phyloP scores from a whole-genome alignment of 768 basidiomycete species.

The Daedaleopsis nitida region DNA sequence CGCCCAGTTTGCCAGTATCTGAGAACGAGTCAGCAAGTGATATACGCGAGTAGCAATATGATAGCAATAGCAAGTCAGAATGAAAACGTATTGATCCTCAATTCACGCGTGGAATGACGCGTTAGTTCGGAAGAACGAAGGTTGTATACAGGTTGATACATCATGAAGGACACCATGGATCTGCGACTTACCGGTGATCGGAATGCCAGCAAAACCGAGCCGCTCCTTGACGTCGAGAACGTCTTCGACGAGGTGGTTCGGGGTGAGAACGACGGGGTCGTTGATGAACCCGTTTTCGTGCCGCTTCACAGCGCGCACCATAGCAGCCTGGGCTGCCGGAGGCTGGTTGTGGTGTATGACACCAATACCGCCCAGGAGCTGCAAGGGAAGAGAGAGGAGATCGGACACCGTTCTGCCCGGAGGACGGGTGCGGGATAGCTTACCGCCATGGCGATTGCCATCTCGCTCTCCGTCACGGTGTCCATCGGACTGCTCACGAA shows the following conservation, averaged over 20 bases:
- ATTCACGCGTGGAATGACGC: slow-evolving; percentile 63
- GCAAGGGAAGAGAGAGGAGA: slow-evolving; percentile 11
- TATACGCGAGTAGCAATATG: slow-evolving; percentile 31
- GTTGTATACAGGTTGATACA: slow-evolving; percentile 45
- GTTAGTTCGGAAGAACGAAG: slow-evolving; percentile 91
- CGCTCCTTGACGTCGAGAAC: slow-evolving; percentile 91
- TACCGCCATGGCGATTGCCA: slow-evolving; percentile 93
- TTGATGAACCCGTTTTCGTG: slow-evolving; percentile 99
- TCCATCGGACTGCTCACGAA: slow-evolving; percentile 99
- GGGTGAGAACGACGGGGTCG: slow-evolving; percentile 88
- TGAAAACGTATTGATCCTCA: slow-evolving; percentile 56
- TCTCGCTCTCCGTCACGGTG: slow-evolving; percentile 94
- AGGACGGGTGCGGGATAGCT: slow-evolving; percentile 33
- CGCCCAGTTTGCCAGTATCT: slow-evolving; percentile 88
- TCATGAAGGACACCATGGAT: slow-evolving; percentile 5
- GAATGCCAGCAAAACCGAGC: slow-evolving; percentile 95
- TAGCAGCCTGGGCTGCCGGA: slow-evolving; percentile 84
- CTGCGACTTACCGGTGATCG: slow-evolving; percentile 88
- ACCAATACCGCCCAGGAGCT: slow-evolving; percentile 94
- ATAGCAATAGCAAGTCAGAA: slow-evolving; percentile 30
- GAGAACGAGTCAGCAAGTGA: slow-evolving; percentile 4
- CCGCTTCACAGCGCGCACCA: slow-evolving; percentile 97
- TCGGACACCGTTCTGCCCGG: slow-evolving; percentile 21
- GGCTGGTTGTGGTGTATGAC: slow-evolving; percentile 97
- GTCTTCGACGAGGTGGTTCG: slow-evolving; percentile 76